Evolutionary conservation across 352 stramenopile genomes (phyloP), one percentile per base, ranked within the genome.

Genomic region (Pythium graminicola): DNA sequence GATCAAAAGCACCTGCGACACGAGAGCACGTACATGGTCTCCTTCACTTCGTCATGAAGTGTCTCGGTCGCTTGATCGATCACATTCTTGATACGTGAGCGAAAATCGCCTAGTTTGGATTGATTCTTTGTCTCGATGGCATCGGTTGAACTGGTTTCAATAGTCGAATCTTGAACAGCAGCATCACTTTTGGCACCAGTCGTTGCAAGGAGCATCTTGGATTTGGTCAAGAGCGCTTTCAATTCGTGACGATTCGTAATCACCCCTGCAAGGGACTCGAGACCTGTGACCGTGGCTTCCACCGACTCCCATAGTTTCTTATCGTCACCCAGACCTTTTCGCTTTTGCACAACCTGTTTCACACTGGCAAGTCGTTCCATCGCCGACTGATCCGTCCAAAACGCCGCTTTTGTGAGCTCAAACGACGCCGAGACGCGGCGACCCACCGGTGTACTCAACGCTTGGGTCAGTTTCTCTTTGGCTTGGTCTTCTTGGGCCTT

Each of bases 171-270:
- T 6, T 44, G 9, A 17, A 27, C 16, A 8, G 23, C 38, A 7
- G 11, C 38, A 26, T 16, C n/a, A 24, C n/a, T 22, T 8, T 24
- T 16, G 6, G 8, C 32, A 16, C 20, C n/a, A n/a, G 48, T 52
- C 3, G 31, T 35, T 32, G 49, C 41, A 5, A 86, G 54, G 26
- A 89, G 50, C 19, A 66, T 44, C 52, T 73, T 81, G 19, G 82
- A 71, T 24, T 85, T 71, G 22, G 60, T 57, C 29, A 86, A 43
- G 8, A 89, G 54, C 2, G 67, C 57, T 42, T 85, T 69, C 23
- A 86, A 62, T 45, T 86, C 73, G 19, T 85, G 65, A 0, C 72
- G 71, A n/a, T 79, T 79, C 26, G 72, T 80, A 4, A 85, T 70
- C 17, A 62, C 52, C 24, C 55, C 42, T 7, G 65, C 67, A 10